Conservation (phyloP, 441 rosid genomes). For the Brassica hybrid region DNA sequence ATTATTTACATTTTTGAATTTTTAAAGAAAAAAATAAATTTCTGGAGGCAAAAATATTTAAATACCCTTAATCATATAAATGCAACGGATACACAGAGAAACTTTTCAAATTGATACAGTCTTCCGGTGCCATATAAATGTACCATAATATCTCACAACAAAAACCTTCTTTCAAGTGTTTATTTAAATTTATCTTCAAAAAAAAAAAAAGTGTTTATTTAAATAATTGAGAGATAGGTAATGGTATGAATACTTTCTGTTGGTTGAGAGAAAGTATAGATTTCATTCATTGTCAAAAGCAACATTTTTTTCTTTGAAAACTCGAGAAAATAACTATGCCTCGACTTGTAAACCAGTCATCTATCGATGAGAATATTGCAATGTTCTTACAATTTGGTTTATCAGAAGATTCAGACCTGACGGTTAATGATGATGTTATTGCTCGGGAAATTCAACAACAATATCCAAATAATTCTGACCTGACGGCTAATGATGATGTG, state of each 20-base stretch:
- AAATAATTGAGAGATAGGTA: no score
- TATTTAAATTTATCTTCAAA: no score
- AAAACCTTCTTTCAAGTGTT: neutral
- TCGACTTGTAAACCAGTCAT: slow-evolving; percentile 21
- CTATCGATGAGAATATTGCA: slow-evolving; percentile 25
- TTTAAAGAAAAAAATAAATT: neutral
- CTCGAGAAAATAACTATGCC: neutral
- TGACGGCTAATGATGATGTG: neutral
- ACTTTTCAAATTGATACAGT: slow-evolving; percentile 9
- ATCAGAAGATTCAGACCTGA: slow-evolving; percentile 19
- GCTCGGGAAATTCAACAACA: slow-evolving; percentile 11
- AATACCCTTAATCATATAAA: slow-evolving; percentile 1
- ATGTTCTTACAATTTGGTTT: slow-evolving; percentile 28
- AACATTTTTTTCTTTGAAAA: neutral
- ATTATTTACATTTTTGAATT: slow-evolving; percentile 5
- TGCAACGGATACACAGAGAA: neutral
- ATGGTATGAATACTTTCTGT: no score
- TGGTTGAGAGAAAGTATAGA: neutral
- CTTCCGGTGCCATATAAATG: neutral
- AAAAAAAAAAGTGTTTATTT: no score
- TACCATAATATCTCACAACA: neutral
- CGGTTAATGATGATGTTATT: slow-evolving; percentile 28
- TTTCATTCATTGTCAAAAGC: neutral
- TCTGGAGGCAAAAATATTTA: slow-evolving; percentile 23
- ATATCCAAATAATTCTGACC: slow-evolving; percentile 1